Conservation (phyloP, 2,329 filamentous ascomycete genomes). For the Colletotrichum zoysiae region DNA sequence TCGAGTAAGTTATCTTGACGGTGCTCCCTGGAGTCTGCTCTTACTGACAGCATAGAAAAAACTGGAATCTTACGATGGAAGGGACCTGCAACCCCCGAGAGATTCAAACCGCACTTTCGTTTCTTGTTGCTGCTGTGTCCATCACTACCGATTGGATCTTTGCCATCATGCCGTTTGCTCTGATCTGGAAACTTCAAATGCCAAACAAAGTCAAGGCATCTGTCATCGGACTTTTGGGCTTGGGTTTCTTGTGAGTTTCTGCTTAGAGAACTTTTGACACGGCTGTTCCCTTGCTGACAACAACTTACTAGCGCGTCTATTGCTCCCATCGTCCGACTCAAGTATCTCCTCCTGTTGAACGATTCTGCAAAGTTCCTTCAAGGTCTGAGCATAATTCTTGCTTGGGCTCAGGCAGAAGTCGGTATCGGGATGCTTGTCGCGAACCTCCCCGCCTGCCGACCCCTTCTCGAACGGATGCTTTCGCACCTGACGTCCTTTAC, state of each 20-base stretch:
- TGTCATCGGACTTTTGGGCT: conserved; percentile 29
- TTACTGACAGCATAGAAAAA: conserved; percentile 18
- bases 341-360: conserved; percentile 35
- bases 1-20: conserved; percentile 15
- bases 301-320: conserved; percentile 20
- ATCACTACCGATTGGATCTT: conserved; percentile 39
- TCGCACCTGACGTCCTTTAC: conserved; percentile 34
- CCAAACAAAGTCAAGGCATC: conserved; percentile 28
- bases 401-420: conserved; percentile 39
- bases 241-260: conserved; percentile 34
- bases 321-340: conserved; percentile 37
- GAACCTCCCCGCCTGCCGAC: conserved; percentile 36
- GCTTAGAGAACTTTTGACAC: too few relatives aligned
- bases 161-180: conserved; percentile 31
- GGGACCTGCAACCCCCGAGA: conserved; percentile 26
- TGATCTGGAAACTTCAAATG: conserved; percentile 38
- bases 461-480: conserved; percentile 32
- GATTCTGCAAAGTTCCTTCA: conserved; percentile 33
- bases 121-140: conserved; percentile 35
- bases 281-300: background rate
- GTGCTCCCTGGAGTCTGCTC: rapidly evolving
- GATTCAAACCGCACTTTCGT: conserved; percentile 34
- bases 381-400: conserved; percentile 28
- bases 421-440: conserved; percentile 39
- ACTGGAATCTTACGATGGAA: conserved; percentile 16